Base-by-base conservation (phyloP, 2,329 filamentous ascomycete species). In the Chaetomium olivaceum region DNA sequence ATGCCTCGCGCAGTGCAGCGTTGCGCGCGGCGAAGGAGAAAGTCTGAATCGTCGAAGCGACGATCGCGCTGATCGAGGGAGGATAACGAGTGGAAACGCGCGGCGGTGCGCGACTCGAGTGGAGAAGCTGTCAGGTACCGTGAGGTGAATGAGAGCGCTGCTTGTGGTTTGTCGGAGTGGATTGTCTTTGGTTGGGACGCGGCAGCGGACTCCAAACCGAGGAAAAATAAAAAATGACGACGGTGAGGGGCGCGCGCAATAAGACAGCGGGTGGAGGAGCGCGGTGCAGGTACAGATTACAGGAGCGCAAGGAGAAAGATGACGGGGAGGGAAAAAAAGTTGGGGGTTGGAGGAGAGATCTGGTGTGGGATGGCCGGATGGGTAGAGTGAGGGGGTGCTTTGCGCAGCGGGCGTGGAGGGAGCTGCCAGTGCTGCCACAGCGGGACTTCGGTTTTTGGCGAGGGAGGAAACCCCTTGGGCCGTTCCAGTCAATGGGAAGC, bases 1-100 rank as follows among this genome's bases (percentile, higher is more conserved):
- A 75, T 76, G 72, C 73, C 72, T 75, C 71, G 74, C 67, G 71
- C 71, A 73, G 71, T 75, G 70, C 71, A 73, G 70, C 67, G 68
- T 66, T 43, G 36, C 65, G 71, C 69, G 70, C 68, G 71, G 63
- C 62, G 54, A 67, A 62, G 68, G 58, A 66, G 68, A 68, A 25
- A 16, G n/a, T 21, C 39, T 58, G 33, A 21, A 25, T 39, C n/a
- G 68, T 68, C 57, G 64, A 64, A 62, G 63, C 69, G 74, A 68
- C 69, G 74, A 75, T 75, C 73, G 72, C 73, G 74, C 71, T 73
- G 73, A 74, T 75, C 72, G 69, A 71, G 71, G 60, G 68, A 68
- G 66, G 66, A 69, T 67, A 68, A 68, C 66, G 69, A 67, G 67
- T 68, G 67, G 67, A 62, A 66, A 65, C 68, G 67, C 67, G 65